Evolutionary conservation across 2,329 filamentous ascomycete species (phyloP).

Genomic region (Spiromastix sp.): DNA sequence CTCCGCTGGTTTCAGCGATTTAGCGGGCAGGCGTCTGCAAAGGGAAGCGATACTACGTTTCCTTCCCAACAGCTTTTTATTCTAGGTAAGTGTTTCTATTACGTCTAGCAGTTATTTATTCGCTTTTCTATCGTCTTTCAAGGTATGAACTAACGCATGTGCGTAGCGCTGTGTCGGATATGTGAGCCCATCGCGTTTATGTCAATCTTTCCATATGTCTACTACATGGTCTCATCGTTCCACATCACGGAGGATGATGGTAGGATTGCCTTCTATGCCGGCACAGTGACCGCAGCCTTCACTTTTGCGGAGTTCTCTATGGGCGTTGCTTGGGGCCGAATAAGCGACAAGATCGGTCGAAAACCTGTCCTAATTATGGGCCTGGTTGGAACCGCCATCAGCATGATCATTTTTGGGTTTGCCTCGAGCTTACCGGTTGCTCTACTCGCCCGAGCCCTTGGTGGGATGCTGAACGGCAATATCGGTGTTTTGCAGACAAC

Average conservation of each 20-base stretch:
- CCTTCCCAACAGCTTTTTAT: constrained; percentile 49
- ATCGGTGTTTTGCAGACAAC: constrained; percentile 94
- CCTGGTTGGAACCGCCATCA: constrained; percentile 81
- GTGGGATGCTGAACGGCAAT: constrained; percentile 89
- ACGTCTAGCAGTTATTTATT: background rate
- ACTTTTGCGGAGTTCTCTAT: constrained; percentile 92
- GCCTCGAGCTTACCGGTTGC: constrained; percentile 72
- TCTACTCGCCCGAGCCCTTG: constrained; percentile 75
- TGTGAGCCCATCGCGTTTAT: constrained; percentile 99
- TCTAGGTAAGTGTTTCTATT: constrained; percentile 33
- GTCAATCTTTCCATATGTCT: constrained; percentile 98
- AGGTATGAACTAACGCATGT: background rate
- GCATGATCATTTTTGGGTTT: constrained; percentile 88
- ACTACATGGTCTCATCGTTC: constrained; percentile 94
- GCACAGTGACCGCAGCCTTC: constrained; percentile 93
- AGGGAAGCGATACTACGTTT: constrained; percentile 37
- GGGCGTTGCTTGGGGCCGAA: constrained; percentile 81
- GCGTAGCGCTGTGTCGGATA: constrained; percentile 75
- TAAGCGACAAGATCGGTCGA: constrained; percentile 84
- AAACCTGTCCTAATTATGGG: constrained; percentile 87
- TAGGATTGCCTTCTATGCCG: constrained; percentile 82
- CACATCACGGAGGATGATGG: constrained; percentile 66
- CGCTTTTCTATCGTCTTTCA: background rate
- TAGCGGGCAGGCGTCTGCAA: constrained; percentile 1
- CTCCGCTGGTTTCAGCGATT: constrained; percentile 1